Percentiles rank a stretch among this genome's conserved stretches.
Conservation (phyloP, 2,329 filamentous ascomycete genomes). For the Stagonosporopsis tanaceti region DNA sequence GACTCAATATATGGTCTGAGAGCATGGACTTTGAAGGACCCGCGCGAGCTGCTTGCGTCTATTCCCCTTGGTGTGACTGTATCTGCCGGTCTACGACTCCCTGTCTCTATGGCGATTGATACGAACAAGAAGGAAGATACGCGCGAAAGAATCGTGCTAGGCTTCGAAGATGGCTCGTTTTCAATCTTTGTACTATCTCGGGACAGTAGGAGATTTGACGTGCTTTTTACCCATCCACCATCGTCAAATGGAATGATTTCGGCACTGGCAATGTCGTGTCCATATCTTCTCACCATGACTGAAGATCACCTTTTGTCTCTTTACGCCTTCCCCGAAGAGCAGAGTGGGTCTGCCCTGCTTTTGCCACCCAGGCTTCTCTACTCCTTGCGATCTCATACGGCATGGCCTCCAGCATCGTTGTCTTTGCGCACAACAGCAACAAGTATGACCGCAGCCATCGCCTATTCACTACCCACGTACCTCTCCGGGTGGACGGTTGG, state of each 20-base stretch:
- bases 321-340: slow-evolving; percentile 66
- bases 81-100: slow-evolving; percentile 44
- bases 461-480: slow-evolving; percentile 81
- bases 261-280: slow-evolving; percentile 74
- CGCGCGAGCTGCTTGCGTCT: slow-evolving; percentile 66
- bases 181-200: slow-evolving; percentile 70
- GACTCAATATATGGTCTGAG: slow-evolving; percentile 74
- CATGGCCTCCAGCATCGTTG: slow-evolving; percentile 79
- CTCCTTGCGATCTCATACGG: slow-evolving; percentile 81
- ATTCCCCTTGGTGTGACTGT: slow-evolving; percentile 33
- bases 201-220: slow-evolving; percentile 53
- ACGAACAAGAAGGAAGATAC: slow-evolving; percentile 38
- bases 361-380: slow-evolving; percentile 69
- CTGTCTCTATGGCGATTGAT: slow-evolving; percentile 73
- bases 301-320: slow-evolving; percentile 76
- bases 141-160: slow-evolving; percentile 45
- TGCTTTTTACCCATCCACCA: slow-evolving; percentile 66
- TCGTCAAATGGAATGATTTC: slow-evolving; percentile 72
- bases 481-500: slow-evolving; percentile 86
- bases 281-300: slow-evolving; percentile 82
- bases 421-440: slow-evolving; percentile 74
- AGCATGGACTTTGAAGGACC: slow-evolving; percentile 75
- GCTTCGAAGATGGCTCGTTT: slow-evolving; percentile 59
- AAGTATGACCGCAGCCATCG: slow-evolving; percentile 80
- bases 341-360: slow-evolving; percentile 14